phyloP scores from a whole-genome alignment of 495 filamentous ascomycete species.

The Glarea lozoyensis region DNA sequence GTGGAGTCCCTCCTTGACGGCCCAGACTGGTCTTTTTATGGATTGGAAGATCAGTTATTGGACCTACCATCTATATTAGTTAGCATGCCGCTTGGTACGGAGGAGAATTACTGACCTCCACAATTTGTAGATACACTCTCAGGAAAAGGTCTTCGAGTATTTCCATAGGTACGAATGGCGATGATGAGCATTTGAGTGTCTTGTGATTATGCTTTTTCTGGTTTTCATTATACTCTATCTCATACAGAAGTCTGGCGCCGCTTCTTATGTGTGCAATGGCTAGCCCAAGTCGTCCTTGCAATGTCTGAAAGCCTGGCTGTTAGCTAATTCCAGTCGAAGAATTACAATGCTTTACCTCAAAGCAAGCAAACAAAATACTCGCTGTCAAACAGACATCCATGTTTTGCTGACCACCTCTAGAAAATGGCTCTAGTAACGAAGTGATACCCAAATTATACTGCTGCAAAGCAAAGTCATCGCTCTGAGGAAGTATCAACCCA shows the following conservation, averaged over 20 bases:
- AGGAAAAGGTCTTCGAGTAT: slow-evolving; percentile 6
- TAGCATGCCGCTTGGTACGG: not conserved
- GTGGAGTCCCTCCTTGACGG: not conserved
- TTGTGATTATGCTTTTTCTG: slow-evolving; percentile 1
- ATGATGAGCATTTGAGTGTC: not conserved
- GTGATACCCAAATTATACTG: slow-evolving; percentile 14
- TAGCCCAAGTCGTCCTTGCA: slow-evolving; percentile 35
- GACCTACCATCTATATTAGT: slow-evolving; percentile 11
- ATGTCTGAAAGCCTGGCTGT: not conserved
- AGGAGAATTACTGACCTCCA: slow-evolving; percentile 1
- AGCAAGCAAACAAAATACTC: slow-evolving; percentile 16
- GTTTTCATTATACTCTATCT: slow-evolving; percentile 9
- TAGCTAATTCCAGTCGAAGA: not conserved
- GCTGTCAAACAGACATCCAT: slow-evolving; percentile 13
- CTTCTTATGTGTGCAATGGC: slow-evolving; percentile 38
- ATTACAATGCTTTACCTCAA: slow-evolving; percentile 21
- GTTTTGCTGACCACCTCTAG: not conserved
- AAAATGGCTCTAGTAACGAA: slow-evolving; percentile 5
- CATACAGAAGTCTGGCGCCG: slow-evolving; percentile 29
- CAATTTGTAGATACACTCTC: slow-evolving; percentile 8
- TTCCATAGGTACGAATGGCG: slow-evolving; percentile 8
- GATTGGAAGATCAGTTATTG: not conserved
- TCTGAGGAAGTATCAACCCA: not conserved
- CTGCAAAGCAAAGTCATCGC: slow-evolving; percentile 13
- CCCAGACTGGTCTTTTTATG: slow-evolving; percentile 1